Percentiles rank a stretch among this genome's conserved stretches.
These are phyloP conservation scores for Aotearoamyces nothofagi DNA, from an alignment of 2,329 filamentous ascomycete genomes.

Conservation along the genomic window DNA sequence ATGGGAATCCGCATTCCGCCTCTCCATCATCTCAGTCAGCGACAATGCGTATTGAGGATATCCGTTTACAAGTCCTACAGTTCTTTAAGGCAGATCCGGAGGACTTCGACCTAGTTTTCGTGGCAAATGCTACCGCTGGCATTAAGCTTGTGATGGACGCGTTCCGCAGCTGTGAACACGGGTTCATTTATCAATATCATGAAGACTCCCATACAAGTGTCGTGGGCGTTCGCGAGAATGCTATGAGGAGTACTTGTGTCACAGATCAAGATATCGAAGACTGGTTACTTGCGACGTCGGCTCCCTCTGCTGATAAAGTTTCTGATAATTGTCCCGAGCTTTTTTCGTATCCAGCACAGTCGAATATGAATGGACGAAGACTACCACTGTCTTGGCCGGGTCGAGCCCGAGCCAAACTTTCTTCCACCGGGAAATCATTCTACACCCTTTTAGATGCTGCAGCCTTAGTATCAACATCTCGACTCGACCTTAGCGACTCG, in stretches of 20 bases:
- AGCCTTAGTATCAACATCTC: slow-evolving; percentile 62
- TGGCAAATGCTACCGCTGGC: slow-evolving; percentile 80
- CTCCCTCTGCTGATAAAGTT: slow-evolving; percentile 17
- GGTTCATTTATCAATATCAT: slow-evolving; percentile 74
- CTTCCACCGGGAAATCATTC: slow-evolving; percentile 9
- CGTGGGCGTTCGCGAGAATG: slow-evolving; percentile 62
- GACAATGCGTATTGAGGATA: slow-evolving; percentile 59
- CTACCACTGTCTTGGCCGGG: slow-evolving; percentile 57
- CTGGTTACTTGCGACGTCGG: slow-evolving; percentile 42
- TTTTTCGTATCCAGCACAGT: slow-evolving; percentile 82
- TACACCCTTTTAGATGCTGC: slow-evolving; percentile 77
- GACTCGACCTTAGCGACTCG: slow-evolving; percentile 51
- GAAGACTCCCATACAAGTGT: slow-evolving; percentile 73
- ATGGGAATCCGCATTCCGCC: slow-evolving; percentile 85
- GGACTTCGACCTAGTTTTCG: slow-evolving; percentile 79
- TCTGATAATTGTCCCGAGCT: slow-evolving; percentile 23
- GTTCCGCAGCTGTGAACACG: slow-evolving; percentile 49
- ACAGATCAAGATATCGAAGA: slow-evolving; percentile 43
- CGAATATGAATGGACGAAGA: slow-evolving; percentile 76
- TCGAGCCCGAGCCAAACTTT: slow-evolving; percentile 24
- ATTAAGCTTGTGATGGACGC: slow-evolving; percentile 77
- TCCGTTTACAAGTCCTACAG: slow-evolving; percentile 51
- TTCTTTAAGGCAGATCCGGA: slow-evolving; percentile 73
- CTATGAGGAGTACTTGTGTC: slow-evolving; percentile 50
- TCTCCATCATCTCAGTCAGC: slow-evolving; percentile 69